Evolutionary conservation across 345 rosid genomes (phyloP).

Genomic region (Eucalyptus tenuipes): DNA sequence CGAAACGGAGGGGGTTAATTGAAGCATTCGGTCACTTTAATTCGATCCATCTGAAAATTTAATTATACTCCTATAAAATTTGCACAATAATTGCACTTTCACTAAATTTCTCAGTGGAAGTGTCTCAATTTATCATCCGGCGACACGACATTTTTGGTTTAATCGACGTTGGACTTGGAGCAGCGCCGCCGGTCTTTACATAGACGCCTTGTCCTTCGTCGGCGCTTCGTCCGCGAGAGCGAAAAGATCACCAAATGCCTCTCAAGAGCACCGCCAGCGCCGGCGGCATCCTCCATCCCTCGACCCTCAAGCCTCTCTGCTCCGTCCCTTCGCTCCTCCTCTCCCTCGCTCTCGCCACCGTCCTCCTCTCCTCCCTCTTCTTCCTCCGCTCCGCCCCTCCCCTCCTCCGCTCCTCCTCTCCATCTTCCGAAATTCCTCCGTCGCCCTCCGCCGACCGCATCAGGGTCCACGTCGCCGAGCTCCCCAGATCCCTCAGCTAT

Average conservation of each 20-base stretch:
- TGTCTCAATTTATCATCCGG: background rate
- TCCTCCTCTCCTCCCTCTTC: conserved; percentile 24
- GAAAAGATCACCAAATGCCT: conserved; percentile 5
- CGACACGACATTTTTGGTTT: too few relatives aligned
- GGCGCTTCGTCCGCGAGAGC: background rate
- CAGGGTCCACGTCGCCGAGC: conserved; percentile 67
- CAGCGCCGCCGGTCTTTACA: background rate
- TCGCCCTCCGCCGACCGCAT: conserved; percentile 10
- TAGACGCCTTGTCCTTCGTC: background rate
- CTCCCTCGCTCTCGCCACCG: conserved; percentile 15
- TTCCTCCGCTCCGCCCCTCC: conserved; percentile 1
- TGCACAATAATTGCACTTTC: background rate
- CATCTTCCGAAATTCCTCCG: conserved; percentile 1
- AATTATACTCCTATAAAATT: background rate
- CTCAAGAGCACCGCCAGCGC: conserved; percentile 1
- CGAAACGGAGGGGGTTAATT: background rate
- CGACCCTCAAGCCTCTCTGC: background rate
- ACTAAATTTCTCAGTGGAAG: background rate
- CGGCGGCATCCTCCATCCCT: background rate
- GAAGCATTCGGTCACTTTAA: background rate
- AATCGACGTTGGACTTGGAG: background rate
- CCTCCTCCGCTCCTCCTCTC: background rate
- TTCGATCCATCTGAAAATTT: background rate
- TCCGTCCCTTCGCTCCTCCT: conserved; percentile 25
- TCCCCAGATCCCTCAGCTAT: conserved; percentile 81